Conservation (phyloP, 148 eudicot species). For the Rhododendron ferrugineum region DNA sequence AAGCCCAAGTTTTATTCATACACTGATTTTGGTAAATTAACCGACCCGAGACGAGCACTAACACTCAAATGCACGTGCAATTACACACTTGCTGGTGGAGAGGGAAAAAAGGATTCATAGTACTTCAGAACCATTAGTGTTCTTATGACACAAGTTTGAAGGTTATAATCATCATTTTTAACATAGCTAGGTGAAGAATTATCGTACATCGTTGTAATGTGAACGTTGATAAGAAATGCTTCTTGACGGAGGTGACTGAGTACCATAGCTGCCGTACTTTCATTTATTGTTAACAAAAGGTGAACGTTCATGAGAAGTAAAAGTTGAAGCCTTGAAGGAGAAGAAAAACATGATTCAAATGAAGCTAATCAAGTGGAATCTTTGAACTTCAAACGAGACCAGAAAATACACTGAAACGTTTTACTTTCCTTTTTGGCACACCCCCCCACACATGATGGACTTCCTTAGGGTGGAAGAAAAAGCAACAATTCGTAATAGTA, state of each 20-base stretch:
- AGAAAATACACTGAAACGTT: background rate
- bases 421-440: background rate
- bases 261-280: too few relatives aligned
- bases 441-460: background rate
- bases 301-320: background rate
- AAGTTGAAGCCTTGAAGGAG: too few relatives aligned
- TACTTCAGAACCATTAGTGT: background rate
- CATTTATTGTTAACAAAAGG: too few relatives aligned
- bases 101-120: background rate
- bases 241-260: background rate
- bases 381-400: background rate
- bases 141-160: background rate
- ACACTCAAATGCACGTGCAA: background rate
- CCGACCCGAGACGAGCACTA: background rate
- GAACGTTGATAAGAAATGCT: background rate
- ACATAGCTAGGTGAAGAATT: background rate
- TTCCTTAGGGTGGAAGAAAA: constrained; percentile 1
- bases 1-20: background rate
- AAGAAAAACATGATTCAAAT: background rate
- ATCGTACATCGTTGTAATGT: background rate
- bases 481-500: background rate
- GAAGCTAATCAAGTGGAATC: background rate
- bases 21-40: background rate
- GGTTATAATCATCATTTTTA: background rate
- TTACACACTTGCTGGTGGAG: background rate